phyloP scores from a whole-genome alignment of 2,329 filamentous ascomycete species.

The Sarocladium oryzae region DNA sequence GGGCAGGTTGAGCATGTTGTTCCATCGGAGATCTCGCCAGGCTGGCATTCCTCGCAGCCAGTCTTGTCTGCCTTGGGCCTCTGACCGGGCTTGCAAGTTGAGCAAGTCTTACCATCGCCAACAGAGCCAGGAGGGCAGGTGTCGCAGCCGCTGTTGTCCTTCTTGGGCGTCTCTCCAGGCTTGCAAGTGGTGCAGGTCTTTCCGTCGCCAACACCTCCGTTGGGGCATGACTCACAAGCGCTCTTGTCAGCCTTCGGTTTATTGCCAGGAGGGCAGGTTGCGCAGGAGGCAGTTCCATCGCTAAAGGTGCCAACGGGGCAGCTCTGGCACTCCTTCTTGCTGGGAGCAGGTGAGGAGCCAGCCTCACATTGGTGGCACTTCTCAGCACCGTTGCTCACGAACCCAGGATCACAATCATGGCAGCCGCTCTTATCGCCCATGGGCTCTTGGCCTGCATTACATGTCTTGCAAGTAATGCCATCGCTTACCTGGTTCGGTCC shows the following conservation, averaged over 20 bases:
- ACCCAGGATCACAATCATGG: not conserved
- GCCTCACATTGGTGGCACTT: not conserved
- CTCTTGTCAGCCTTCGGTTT: not conserved
- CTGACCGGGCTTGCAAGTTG: not conserved
- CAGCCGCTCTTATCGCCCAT: not conserved
- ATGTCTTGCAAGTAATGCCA: slow-evolving; percentile 4
- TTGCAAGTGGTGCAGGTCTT: not conserved
- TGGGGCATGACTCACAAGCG: not conserved
- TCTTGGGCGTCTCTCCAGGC: slow-evolving; percentile 3
- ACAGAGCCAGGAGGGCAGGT: not conserved
- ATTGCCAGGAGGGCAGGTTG: not conserved
- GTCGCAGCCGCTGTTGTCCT: not conserved
- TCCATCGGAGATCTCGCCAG: not conserved
- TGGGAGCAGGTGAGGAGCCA: not conserved
- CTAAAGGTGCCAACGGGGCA: not conserved
- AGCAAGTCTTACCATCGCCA: slow-evolving; percentile 1
- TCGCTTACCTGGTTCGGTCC: slow-evolving; percentile 1
- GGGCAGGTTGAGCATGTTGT: not conserved
- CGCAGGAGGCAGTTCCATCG: not conserved
- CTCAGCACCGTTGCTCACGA: not conserved
- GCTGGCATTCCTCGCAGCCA: slow-evolving; percentile 1
- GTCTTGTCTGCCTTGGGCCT: slow-evolving; percentile 2
- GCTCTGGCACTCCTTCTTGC: not conserved
- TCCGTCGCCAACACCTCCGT: not conserved
- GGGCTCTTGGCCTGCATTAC: not conserved